These are phyloP conservation scores for Adiantum capillusveneris DNA, from an alignment of 75 land plant species.

Conservation along the genomic window DNA sequence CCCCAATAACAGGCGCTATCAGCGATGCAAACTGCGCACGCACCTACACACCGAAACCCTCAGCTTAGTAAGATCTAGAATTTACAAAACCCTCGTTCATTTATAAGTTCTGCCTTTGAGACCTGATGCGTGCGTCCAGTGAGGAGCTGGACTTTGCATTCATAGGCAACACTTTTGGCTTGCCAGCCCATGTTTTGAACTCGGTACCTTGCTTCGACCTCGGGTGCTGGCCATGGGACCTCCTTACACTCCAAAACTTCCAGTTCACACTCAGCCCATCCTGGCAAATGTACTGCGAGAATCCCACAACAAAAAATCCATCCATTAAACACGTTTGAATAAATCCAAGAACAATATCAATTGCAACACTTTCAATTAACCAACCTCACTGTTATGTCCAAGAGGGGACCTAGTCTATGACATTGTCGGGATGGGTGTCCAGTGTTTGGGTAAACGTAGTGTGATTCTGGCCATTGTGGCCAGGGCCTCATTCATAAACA, in stretches of 20 bases:
- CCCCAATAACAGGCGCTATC: constrained; percentile 88
- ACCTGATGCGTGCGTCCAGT: constrained; percentile 99
- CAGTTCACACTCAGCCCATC: constrained; percentile 76
- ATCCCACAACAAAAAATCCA: neutral
- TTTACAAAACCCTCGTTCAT: too few species aligned
- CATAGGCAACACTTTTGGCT: constrained; percentile 48
- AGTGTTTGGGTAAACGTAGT: too few species aligned
- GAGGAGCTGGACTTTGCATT: constrained; percentile 72
- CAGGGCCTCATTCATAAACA: too few species aligned
- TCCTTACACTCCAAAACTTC: constrained; percentile 80
- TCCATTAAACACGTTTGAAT: neutral
- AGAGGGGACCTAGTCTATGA: too few species aligned
- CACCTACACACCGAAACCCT: constrained; percentile 31
- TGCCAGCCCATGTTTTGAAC: constrained; percentile 72
- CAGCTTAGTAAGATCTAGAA: too few species aligned
- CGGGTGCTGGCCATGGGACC: constrained; percentile 69
- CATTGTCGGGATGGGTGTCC: too few species aligned
- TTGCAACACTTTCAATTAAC: too few species aligned
- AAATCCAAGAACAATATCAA: too few species aligned
- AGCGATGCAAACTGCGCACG: constrained; percentile 87
- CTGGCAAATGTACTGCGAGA: constrained; percentile 33
- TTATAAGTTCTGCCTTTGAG: too few species aligned
- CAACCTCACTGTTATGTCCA: too few species aligned
- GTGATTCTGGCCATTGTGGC: too few species aligned
- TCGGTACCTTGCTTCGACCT: constrained; percentile 28